Base-by-base conservation (phyloP, 75 land plant genomes). In the Chamaecyparis obtusa region DNA sequence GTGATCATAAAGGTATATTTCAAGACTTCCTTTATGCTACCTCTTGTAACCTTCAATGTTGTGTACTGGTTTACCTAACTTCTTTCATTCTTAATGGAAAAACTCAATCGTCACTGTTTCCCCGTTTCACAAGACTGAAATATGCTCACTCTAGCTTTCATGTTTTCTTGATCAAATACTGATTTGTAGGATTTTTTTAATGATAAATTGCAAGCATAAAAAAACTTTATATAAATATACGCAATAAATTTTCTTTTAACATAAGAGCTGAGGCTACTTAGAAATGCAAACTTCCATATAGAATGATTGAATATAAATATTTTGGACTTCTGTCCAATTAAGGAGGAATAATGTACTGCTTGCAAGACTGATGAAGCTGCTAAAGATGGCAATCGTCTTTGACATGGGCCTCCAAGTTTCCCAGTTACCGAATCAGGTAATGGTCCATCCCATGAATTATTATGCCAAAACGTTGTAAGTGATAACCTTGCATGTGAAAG, bases 361-460 rank as follows among this genome's bases (percentile, higher is more conserved):
- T 92, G 91, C 88, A 98, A 46, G n/a, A 94, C 95, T 85, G 87
- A 57, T 54, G 97, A 92, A 83, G 99, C 86, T 24, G 85, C 81
- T 41, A 82, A 83, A 86, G 91, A 82, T 86, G 96, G 88, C 87
- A 94, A 84, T 39, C 98, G 90, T 3, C 97, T 92, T 83, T 91
- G 97, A 90, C 97, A 92, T 77, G 94, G 99, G 17, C 97, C 97
- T 56, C 98, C 97, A 87, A 97, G 94, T 83, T 90, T 95, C 84
- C 95, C 97, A 67, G 41, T 92, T 13, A 96, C 88, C 33, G 98
- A 89, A 83, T 86, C 75, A 36, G 99, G 96, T 35, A 95, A 86
- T 36, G 33, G 43, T 21, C 24, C 77, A 10, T 88, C 84, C 54
- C 89, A 83, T 1, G 78, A 85, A 27, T 56, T 57, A 30, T 82